Evolutionary conservation across 139 green algal genomes (phyloP).

Genomic region (Zygnema cylindricum): DNA sequence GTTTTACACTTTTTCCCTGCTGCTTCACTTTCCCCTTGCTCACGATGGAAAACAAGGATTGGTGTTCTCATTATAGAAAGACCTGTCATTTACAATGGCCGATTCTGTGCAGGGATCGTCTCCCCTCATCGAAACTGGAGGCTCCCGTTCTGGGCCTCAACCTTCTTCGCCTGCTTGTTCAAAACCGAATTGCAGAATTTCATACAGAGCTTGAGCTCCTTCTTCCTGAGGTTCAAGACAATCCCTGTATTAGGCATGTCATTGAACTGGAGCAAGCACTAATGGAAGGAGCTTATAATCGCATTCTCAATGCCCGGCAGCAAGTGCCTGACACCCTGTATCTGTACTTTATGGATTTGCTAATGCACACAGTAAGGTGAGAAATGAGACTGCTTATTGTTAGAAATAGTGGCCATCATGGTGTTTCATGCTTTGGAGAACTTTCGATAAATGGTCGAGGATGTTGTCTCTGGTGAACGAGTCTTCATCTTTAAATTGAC

Average conservation of each 20-base stretch:
- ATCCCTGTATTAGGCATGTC: constrained; percentile 69
- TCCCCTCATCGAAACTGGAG: constrained; percentile 77
- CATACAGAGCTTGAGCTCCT: constrained; percentile 95
- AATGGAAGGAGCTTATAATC: constrained; percentile 97
- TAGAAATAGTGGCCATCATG: no score
- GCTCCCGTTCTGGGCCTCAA: constrained; percentile 79
- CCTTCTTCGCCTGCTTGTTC: constrained; percentile 90
- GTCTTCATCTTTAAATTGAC: no score
- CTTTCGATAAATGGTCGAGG: no score
- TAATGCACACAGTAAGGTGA: constrained; percentile 79
- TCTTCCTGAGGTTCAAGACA: constrained; percentile 60
- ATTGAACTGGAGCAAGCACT: constrained; percentile 91
- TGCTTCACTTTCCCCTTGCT: no score
- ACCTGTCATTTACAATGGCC: no score
- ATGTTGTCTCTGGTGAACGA: no score
- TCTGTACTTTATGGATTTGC: constrained; percentile 80
- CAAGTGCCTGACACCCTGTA: constrained; percentile 62
- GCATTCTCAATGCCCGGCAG: constrained; percentile 71
- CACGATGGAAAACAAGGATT: no score
- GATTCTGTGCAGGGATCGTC: constrained; percentile 37
- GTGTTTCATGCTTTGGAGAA: no score
- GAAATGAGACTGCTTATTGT: no score
- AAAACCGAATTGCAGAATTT: constrained; percentile 97
- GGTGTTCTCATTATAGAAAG: no score
- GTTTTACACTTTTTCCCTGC: no score